Conservation (phyloP, 441 rosid genomes). For the Erodium moschatum region DNA sequence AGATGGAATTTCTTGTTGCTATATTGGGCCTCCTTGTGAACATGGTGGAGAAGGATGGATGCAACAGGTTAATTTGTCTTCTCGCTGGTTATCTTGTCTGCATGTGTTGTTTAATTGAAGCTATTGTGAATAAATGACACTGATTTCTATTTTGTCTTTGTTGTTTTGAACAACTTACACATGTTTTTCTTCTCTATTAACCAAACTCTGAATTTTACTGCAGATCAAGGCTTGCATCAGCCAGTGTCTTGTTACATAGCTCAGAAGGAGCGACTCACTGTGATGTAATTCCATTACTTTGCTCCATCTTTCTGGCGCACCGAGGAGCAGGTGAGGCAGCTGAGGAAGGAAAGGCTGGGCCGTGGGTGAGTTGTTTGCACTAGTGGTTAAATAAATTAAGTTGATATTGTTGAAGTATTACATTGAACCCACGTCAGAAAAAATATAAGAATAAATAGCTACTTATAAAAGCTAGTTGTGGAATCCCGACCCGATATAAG, state of each 20-base stretch:
- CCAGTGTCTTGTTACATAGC: slow-evolving; percentile 42
- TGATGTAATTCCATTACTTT: slow-evolving; percentile 67
- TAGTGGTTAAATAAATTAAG: too few relatives aligned
- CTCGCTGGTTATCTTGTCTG: slow-evolving; percentile 9
- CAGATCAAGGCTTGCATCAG: slow-evolving; percentile 76
- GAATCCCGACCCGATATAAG: too few relatives aligned
- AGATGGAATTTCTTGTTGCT: slow-evolving; percentile 87
- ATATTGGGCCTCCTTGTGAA: slow-evolving; percentile 85
- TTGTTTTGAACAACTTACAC: too few relatives aligned
- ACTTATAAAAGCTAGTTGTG: not conserved
- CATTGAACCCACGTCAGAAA: too few relatives aligned
- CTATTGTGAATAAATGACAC: slow-evolving; percentile 6
- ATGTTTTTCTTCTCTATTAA: not conserved
- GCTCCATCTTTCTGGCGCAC: slow-evolving; percentile 79
- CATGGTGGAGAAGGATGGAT: slow-evolving; percentile 85
- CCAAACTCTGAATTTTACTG: slow-evolving; percentile 16
- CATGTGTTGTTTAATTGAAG: slow-evolving; percentile 5
- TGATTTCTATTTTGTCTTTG: too few relatives aligned
- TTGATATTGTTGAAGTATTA: too few relatives aligned
- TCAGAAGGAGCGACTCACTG: slow-evolving; percentile 38
- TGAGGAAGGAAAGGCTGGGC: slow-evolving; percentile 44
- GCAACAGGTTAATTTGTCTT: slow-evolving; percentile 53
- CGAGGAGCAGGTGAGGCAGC: slow-evolving; percentile 54
- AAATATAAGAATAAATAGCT: too few relatives aligned
- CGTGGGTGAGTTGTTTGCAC: slow-evolving; percentile 49